Evolutionary conservation across 768 basidiomycete species (phyloP), one percentile per base, ranked within the genome.

Genomic region (Tubosaeta sp.): DNA sequence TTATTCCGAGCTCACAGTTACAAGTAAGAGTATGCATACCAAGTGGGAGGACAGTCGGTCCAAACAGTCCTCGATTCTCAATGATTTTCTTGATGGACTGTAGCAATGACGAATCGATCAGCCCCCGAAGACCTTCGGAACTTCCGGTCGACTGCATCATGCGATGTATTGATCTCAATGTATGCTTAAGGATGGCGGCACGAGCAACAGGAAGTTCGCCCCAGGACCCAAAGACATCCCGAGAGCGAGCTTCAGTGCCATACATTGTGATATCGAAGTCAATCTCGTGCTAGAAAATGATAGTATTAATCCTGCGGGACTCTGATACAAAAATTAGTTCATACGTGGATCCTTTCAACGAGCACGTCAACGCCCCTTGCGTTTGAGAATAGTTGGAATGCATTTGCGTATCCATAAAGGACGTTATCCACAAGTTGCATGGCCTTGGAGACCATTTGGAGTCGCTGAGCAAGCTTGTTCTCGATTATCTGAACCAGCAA

Each of bases 91-190:
- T 93, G 65, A 94, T 76, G 0, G 89, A 90, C 60, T 83, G 82
- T 51, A 94, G 73, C 19, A 98, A 73, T 2, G 90, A 84, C 44
- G 87, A 86, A 68, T 99, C 96, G 50, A 97, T 93, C 32, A 99
- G 75, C 29, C 93, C 94, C 14, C 96, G 84, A 12, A 99, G 78
- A 2, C 94, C 94, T 66, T 99, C 96, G 4, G 93, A 85, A 4
- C 90, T 88, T 9, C 95, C 95, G 0, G 92, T 87, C 0, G 89
- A 87, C 62, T 94, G 90, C 94, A 99, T 96, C 83, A 98, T 92
- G 25, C 96, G 84, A 59, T 96, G 93, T 72, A 95, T 83, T 1
- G 94, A 93, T 25, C 96, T 86, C 29, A 99, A 68, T 10, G 92
- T 81, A 55, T 93, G 86, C 69, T 95, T 96, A 58, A 98, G 73